Percentiles rank a stretch among this genome's conserved stretches.
Conservation (phyloP, 1,284 basidiomycete species). For the Leccinum holopus region DNA sequence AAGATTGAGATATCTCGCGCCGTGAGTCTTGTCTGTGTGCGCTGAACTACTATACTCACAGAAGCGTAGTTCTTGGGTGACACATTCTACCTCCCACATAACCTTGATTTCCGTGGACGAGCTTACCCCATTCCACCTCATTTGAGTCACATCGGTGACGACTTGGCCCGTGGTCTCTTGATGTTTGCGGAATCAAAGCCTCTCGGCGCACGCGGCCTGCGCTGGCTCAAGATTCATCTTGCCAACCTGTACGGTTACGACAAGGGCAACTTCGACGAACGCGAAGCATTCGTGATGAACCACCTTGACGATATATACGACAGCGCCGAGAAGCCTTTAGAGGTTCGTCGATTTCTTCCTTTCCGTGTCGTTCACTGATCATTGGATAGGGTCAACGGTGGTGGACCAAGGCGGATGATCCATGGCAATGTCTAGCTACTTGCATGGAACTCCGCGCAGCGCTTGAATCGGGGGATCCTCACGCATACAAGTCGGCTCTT, state of each 20-base stretch:
- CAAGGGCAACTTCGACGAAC: conserved; percentile 93
- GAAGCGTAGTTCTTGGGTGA: conserved; percentile 73
- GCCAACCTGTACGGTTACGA: conserved; percentile 94
- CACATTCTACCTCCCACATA: conserved; percentile 93
- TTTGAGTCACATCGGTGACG: conserved; percentile 95
- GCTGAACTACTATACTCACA: conserved; percentile 7
- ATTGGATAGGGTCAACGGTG: conserved; percentile 61
- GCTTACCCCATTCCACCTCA: conserved; percentile 98
- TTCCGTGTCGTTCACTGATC: conserved; percentile 10
- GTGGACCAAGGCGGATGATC: conserved; percentile 95
- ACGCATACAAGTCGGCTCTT: conserved; percentile 68
- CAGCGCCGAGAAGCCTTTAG: conserved; percentile 81
- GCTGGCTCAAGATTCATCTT: conserved; percentile 91
- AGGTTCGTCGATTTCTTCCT: conserved; percentile 41
- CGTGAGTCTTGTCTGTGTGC: conserved; percentile 45
- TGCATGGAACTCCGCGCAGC: conserved; percentile 88
- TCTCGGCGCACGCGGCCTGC: conserved; percentile 76
- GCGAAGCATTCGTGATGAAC: conserved; percentile 76
- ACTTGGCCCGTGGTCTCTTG: conserved; percentile 88
- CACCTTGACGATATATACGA: conserved; percentile 81
- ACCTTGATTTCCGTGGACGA: conserved; percentile 96
- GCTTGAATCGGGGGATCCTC: conserved; percentile 73
- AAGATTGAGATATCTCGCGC: conserved; percentile 96
- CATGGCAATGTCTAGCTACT: conserved; percentile 95
- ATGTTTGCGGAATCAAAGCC: conserved; percentile 82